Evolutionary conservation across 768 basidiomycete genomes (phyloP).

Genomic region (Erythrobasidium yunnanense): DNA sequence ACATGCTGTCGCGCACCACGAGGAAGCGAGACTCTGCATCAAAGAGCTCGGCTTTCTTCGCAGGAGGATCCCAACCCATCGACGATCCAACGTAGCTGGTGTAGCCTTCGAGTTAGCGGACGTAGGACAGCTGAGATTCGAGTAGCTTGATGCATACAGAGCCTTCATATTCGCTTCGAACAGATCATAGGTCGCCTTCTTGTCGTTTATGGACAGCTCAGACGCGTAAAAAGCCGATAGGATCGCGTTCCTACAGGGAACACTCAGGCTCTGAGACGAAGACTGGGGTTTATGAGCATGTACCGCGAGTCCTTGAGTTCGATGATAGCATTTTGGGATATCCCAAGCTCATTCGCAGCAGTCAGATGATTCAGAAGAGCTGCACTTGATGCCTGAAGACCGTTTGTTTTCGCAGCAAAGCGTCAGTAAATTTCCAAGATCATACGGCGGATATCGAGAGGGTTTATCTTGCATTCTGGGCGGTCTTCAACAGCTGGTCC

Average conservation of each 20-base stretch:
- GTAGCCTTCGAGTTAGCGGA: not conserved
- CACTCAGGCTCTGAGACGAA: no score
- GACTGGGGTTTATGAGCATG: no score
- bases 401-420: no score
- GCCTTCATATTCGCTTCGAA: conserved; percentile 54
- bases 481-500: no score
- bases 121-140: not conserved
- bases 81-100: conserved; percentile 52
- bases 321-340: no score
- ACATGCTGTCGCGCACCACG: conserved; percentile 40
- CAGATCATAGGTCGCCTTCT: conserved; percentile 48
- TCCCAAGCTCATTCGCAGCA: no score
- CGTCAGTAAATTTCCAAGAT: no score
- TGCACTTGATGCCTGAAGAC: no score
- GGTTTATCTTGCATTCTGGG: no score
- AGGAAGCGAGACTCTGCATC: conserved; percentile 54
- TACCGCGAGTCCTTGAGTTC: no score
- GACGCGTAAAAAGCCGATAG: not conserved
- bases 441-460: no score
- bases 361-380: no score
- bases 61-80: conserved; percentile 55
- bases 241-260: not conserved
- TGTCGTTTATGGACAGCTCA: conserved; percentile 31
- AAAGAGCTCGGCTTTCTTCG: conserved; percentile 56
- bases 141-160: conserved; percentile 38